These are phyloP conservation scores for Pythium apleroticum DNA, from an alignment of 352 stramenopile species.

Conservation along the genomic window DNA sequence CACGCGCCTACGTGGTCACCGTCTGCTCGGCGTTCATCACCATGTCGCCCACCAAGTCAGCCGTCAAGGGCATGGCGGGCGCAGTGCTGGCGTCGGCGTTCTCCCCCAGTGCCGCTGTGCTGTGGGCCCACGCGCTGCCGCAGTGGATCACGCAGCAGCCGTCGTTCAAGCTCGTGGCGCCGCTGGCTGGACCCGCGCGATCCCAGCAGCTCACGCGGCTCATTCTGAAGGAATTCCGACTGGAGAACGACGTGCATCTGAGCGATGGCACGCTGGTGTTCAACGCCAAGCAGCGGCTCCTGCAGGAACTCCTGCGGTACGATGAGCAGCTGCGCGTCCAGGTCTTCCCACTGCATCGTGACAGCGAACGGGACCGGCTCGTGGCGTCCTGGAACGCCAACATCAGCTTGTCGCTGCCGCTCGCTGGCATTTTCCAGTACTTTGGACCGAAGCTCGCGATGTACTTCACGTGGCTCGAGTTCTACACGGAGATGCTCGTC, in stretches of 20 bases:
- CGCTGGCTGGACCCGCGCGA: constrained; percentile 45
- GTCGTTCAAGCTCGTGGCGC: constrained; percentile 47
- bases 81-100: not conserved
- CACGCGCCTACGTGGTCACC: constrained; percentile 47
- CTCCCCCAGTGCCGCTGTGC: constrained; percentile 1
- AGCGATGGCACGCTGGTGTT: constrained; percentile 34
- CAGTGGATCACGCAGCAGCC: constrained; percentile 47
- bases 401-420: constrained; percentile 33
- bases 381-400: constrained; percentile 45
- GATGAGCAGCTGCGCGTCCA: constrained; percentile 26
- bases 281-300: constrained; percentile 38
- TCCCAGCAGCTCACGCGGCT: constrained; percentile 59
- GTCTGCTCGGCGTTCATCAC: constrained; percentile 36
- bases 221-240: constrained; percentile 42
- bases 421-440: constrained; percentile 58
- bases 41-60: constrained; percentile 2
- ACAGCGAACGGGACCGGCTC: constrained; percentile 46
- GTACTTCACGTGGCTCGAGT: constrained; percentile 83
- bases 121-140: constrained; percentile 30
- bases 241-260: constrained; percentile 42
- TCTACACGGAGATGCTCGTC: constrained; percentile 81
- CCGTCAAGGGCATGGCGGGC: not conserved
- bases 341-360: constrained; percentile 61
- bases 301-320: constrained; percentile 37
- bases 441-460: constrained; percentile 67